Evolutionary conservation across 2,329 filamentous ascomycete species (phyloP), one percentile per base, ranked within the genome.

Genomic region (Paecilomyces sp.): DNA sequence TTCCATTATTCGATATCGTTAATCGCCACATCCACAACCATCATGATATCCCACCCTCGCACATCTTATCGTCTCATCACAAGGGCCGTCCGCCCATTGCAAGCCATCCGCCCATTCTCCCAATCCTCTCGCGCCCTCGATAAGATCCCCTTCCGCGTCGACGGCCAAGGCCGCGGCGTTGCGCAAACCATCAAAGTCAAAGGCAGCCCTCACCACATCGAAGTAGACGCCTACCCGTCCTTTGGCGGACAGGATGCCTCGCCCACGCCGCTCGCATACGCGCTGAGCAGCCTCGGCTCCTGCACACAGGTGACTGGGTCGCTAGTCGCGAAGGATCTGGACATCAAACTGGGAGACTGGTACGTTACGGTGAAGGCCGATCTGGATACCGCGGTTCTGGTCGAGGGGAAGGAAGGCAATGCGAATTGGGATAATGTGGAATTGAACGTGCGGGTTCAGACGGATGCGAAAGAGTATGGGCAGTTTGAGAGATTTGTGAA

Each of bases 261-360:
- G 2, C 68, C 69, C 2, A 70, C 69, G 1, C 69, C 69, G 6
- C 65, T 71, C n/a, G 63, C 67, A 11, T 71, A 70, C 62, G 62
- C 65, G 3, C 63, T 71, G 24, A 65, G 67, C 31, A 68, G 66
- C 56, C 65, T 71, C n/a, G 63, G 64, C 56, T 66, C 68, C 9
- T 71, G 69, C 64, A 70, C 68, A 56, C 69, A 71, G 36, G 68
- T 71, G 9, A 70, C 69, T 13, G 69, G 69, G 2, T 62, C 57
- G 36, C 62, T 70, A 1, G 69, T 71, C 11, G 69, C 69, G 9
- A 62, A 60, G 51, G 65, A 70, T 56, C 68, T 66, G 31, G 66
- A 65, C 18, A 65, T 70, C 56, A 63, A 58, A 57, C 57, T 70
- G 6, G 69, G 69, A 1, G 18, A 63, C 53, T 71, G 69, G 68